Base-by-base conservation (phyloP, 2,329 filamentous ascomycete species). In the Fusarium continuum region DNA sequence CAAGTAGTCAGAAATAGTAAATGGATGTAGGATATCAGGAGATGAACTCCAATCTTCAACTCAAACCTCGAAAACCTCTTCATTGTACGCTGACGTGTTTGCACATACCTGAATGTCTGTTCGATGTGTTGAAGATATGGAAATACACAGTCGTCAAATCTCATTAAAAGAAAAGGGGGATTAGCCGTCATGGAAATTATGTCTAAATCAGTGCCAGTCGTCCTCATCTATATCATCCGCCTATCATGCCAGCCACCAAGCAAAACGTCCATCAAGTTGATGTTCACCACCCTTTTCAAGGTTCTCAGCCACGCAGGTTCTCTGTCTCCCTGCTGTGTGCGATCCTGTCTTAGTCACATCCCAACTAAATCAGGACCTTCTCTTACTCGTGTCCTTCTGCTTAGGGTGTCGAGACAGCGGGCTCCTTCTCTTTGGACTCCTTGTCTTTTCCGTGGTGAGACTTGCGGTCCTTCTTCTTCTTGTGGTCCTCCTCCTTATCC, bases 401-500 rank as follows among this genome's bases (percentile, higher is more conserved):
- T 46, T n/a, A 60, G 3, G 47, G 29, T 23, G 56, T 46, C 14
- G 55, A 32, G 32, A 35, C 17, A 28, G 13, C 35, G 19, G 44
- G 39, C n/a, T 64, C 62, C 29, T 65, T 57, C 13, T 65, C 52
- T 31, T 65, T 65, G 22, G 28, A 16, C 17, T 57, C 54, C 40
- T 57, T 57, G 25, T 57, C 54, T 19, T 29, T 57, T 22, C 23
- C 22, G 32, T 65, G 61, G 55, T 60, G 50, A 3, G 56, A 61
- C 64, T 82, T 80, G 69, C 82, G 81, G 69, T 79, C 79, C 62
- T 86, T 82, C 80, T 88, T 84, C 69, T 79, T 79, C 76, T 87
- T 87, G 74, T 83, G 82, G 74, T 92, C 90, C 53, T 91, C 87
- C 72, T 60, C 56, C 31, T 60, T 60, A 7, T 94, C 90, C 79